Evolutionary conservation across 1,284 basidiomycete genomes (phyloP).

Genomic region (Leccinum huronense): DNA sequence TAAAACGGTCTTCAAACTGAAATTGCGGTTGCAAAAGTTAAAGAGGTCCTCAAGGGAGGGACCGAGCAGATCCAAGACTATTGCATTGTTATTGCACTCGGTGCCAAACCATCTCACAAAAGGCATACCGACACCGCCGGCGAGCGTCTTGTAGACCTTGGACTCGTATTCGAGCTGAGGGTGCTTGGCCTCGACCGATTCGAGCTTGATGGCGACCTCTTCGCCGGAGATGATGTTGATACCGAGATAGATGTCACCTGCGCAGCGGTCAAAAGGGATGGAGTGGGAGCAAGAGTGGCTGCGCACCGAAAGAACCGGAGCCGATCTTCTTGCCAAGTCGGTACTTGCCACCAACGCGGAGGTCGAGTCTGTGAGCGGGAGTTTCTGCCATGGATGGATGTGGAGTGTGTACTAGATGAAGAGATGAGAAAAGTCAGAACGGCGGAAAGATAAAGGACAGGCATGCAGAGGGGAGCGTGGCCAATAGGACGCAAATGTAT

Average conservation of each 20-base stretch:
- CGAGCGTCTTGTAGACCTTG: slow-evolving; percentile 96
- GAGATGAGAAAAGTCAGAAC: slow-evolving; percentile 16
- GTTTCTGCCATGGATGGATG: slow-evolving; percentile 60
- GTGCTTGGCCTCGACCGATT: slow-evolving; percentile 99
- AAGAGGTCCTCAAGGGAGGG: slow-evolving; percentile 98
- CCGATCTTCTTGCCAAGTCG: slow-evolving; percentile 99
- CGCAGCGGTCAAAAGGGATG: neutral
- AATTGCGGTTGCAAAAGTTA: slow-evolving; percentile 99
- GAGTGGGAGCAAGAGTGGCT: neutral
- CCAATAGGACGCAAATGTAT: slow-evolving; percentile 12
- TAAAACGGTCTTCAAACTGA: slow-evolving; percentile 95
- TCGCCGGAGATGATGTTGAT: slow-evolving; percentile 99
- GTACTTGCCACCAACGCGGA: slow-evolving; percentile 97
- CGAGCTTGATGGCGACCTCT: slow-evolving; percentile 99
- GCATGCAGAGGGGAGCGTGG: slow-evolving; percentile 22
- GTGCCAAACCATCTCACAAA: slow-evolving; percentile 99
- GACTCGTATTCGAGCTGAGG: slow-evolving; percentile 99
- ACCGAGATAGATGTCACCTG: slow-evolving; percentile 98
- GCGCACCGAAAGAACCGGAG: slow-evolving; percentile 94
- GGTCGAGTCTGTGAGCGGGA: slow-evolving; percentile 78
- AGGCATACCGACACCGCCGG: slow-evolving; percentile 97
- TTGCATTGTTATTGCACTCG: slow-evolving; percentile 99
- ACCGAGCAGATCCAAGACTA: slow-evolving; percentile 97
- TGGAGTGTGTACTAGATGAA: slow-evolving; percentile 15
- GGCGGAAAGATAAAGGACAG: slow-evolving; percentile 15